phyloP scores from a whole-genome alignment of 139 green algal species.

The Ettlia oleoabundans region DNA sequence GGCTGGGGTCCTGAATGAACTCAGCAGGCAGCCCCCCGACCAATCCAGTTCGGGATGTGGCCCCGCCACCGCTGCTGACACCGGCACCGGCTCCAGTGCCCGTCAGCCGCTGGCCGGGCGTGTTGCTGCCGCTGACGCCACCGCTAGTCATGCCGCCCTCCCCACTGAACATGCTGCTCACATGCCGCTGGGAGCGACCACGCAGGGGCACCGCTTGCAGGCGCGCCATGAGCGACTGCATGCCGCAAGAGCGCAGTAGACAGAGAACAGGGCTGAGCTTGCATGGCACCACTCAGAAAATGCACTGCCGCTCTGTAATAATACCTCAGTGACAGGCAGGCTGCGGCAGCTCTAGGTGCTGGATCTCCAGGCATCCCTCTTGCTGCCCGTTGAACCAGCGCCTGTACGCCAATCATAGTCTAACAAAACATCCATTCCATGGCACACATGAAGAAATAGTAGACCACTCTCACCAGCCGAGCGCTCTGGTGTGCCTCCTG shows the following conservation, averaged over 20 bases:
- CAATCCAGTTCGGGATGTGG: not conserved
- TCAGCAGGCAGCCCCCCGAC: not conserved
- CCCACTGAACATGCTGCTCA: not conserved
- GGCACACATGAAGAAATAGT: too few relatives aligned
- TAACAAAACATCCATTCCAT: too few relatives aligned
- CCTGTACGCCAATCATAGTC: too few relatives aligned
- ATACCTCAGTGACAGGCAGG: too few relatives aligned
- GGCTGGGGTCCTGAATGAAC: conserved; percentile 10
- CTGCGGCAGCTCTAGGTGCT: too few relatives aligned
- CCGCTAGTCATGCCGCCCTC: not conserved
- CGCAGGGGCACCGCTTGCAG: not conserved
- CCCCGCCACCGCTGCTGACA: not conserved
- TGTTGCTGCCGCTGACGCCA: not conserved
- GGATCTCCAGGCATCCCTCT: too few relatives aligned
- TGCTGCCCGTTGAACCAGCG: too few relatives aligned
- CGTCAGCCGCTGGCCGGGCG: not conserved
- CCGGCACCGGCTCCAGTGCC: too few relatives aligned
- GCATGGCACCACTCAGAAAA: too few relatives aligned
- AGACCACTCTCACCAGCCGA: not conserved
- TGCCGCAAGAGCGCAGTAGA: not conserved
- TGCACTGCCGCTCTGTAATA: too few relatives aligned
- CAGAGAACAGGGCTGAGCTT: too few relatives aligned
- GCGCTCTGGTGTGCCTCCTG: not conserved
- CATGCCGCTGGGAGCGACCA: not conserved
- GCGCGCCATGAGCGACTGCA: conserved; percentile 16